phyloP scores from a whole-genome alignment of 108 stramenopile genomes.

The Cyclotella atomus region DNA sequence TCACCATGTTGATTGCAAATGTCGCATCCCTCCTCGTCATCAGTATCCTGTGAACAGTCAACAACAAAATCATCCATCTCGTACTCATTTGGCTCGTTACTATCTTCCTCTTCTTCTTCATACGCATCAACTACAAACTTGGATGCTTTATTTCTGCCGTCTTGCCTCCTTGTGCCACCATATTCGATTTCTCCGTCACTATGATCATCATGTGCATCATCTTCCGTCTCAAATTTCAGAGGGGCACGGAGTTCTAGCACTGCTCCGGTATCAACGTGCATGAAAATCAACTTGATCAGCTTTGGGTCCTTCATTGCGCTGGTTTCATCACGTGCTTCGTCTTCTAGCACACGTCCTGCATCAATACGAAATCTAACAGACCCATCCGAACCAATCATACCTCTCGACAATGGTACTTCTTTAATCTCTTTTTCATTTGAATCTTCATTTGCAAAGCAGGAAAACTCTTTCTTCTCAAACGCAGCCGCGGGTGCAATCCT shows the following conservation, averaged over 20 bases:
- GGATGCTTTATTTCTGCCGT: slow-evolving; percentile 11
- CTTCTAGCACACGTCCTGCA: slow-evolving; percentile 15
- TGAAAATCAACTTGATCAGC: slow-evolving; percentile 46
- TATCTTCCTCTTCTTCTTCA: slow-evolving; percentile 54
- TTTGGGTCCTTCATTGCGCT: background rate
- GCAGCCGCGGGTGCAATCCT: slow-evolving; percentile 15
- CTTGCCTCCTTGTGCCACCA: slow-evolving; percentile 8
- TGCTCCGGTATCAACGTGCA: slow-evolving; percentile 60
- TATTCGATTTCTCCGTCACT: slow-evolving; percentile 27
- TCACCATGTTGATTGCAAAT: slow-evolving; percentile 64
- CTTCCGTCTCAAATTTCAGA: slow-evolving; percentile 4
- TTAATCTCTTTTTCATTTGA: background rate
- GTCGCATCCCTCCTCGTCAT: slow-evolving; percentile 51
- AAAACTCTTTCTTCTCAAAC: slow-evolving; percentile 5
- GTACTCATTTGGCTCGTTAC: slow-evolving; percentile 50
- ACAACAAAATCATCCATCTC: slow-evolving; percentile 68
- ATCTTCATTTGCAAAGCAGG: background rate
- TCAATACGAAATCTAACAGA: slow-evolving; percentile 48
- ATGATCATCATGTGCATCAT: slow-evolving; percentile 2
- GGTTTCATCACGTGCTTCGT: slow-evolving; percentile 4
- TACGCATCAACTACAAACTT: slow-evolving; percentile 25
- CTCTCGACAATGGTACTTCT: slow-evolving; percentile 36
- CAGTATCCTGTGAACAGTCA: slow-evolving; percentile 22
- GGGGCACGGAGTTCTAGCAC: slow-evolving; percentile 56
- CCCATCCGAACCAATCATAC: slow-evolving; percentile 43